These are phyloP conservation scores for Penstemon barbatus DNA, from an alignment of 257 asterid genomes.

Conservation along the genomic window DNA sequence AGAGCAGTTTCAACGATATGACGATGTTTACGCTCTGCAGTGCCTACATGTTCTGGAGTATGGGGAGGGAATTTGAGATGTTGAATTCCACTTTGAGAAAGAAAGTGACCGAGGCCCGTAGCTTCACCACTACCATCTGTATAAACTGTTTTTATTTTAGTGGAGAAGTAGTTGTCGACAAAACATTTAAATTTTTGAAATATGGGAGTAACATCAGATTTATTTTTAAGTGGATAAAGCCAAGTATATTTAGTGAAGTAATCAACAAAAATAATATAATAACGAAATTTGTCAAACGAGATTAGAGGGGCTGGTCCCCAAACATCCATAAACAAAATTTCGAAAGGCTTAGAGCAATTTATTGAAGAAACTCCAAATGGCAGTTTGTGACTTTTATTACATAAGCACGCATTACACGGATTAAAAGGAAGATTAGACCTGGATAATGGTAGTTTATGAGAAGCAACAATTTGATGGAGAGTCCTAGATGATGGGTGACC, in stretches of 20 bases:
- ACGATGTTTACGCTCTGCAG: background rate
- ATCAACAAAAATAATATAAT: background rate
- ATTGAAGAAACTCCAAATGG: background rate
- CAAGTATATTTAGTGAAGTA: background rate
- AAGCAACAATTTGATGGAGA: background rate
- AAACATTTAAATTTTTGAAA: background rate
- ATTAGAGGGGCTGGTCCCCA: background rate
- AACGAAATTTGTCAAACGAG: background rate
- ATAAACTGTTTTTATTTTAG: background rate
- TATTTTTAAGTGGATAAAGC: background rate
- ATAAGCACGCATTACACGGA: background rate
- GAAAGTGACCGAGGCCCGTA: background rate
- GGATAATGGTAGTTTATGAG: background rate
- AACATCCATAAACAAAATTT: background rate
- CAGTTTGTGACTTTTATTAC: background rate
- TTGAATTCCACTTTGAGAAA: background rate
- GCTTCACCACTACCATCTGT: background rate
- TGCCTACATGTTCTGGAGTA: background rate
- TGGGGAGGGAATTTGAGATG: background rate
- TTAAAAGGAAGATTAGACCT: background rate
- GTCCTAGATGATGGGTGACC: background rate
- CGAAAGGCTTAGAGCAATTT: background rate
- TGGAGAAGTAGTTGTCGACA: background rate
- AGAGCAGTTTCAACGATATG: background rate
- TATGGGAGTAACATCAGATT: background rate